Base-by-base conservation (phyloP, 225 moss, liverwort and hornwort species). In the Straminergon stramineum region DNA sequence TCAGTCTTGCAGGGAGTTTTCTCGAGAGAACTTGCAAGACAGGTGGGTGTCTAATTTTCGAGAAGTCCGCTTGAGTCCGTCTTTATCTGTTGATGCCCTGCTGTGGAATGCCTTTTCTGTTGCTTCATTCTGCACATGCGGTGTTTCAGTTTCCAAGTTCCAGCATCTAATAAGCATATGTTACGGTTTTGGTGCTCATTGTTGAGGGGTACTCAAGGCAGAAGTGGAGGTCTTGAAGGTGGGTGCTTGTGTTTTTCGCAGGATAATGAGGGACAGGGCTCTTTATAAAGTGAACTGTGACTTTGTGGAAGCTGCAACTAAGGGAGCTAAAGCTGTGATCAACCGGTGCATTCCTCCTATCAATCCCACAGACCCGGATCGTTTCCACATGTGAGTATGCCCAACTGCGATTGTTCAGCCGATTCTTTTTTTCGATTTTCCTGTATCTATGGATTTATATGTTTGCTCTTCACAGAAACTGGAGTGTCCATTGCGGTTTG, bases 231-330 rank as follows among this genome's bases (percentile, higher is more conserved):
- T 84, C 31, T 84, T 89, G 84, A 89, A 45, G 66, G 32, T 85
- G 68, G 31, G 26, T 84, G 55, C 52, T 84, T 43, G 8, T 64
- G 60, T 87, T 92, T 68, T 92, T 75, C 85, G 86, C 97, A 97
- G 96, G 89, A 97, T 98, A 85, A 96, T 97, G 97, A 93, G 98
- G 88, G 97, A 98, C 83, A 95, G 95, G 92, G 97, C 98, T 75
- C 92, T 98, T 51, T 97, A 98, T 84, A 98, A 98, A 91, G 97
- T 98, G 75, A 98, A 98, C 71, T 98, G 97, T 87, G 98, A 98
- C 84, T 98, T 98, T 91, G 98, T 97, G 81, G 98, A 97, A 93
- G 98, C 95, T 73, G 95, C 98, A 78, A 97, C 97, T 5, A 97
- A 96, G 94, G 98, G 95, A 90, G 97, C 97, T 75, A 95, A 95